Percentiles rank a stretch among this genome's conserved stretches.
Evolutionary conservation across 1,284 basidiomycete species (phyloP).

Genomic region (Cronartium quercuum): DNA sequence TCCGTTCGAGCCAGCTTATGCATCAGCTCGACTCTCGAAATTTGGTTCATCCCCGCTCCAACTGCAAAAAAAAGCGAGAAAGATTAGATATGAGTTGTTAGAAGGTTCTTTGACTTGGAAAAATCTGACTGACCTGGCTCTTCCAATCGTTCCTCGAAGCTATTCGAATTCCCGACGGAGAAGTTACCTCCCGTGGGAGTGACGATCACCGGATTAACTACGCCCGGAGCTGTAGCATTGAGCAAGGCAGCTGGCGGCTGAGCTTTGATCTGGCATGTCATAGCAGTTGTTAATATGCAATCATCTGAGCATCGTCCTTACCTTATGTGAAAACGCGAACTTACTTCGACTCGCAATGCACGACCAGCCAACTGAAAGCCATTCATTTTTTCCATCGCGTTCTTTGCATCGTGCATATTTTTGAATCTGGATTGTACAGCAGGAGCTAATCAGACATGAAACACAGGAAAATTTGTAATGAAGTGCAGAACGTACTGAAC

Average conservation of each 20-base stretch:
- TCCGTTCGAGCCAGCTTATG: constrained; percentile 95
- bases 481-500: constrained; percentile 64
- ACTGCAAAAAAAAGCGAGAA: constrained; percentile 40
- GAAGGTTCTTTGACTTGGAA: constrained; percentile 41
- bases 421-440: constrained; percentile 62
- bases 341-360: constrained; percentile 57
- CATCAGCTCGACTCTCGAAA: constrained; percentile 94
- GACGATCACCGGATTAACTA: constrained; percentile 15
- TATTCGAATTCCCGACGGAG: constrained; percentile 74
- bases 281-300: not conserved
- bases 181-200: constrained; percentile 51
- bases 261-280: constrained; percentile 43
- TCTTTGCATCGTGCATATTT: constrained; percentile 79
- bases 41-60: constrained; percentile 76
- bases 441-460: not conserved
- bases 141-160: constrained; percentile 42
- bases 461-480: constrained; percentile 8
- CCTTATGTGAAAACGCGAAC: not conserved
- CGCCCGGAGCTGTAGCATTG: constrained; percentile 28
- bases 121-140: constrained; percentile 41
- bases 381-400: constrained; percentile 97
- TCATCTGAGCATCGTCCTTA: not conserved
- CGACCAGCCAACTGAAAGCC: constrained; percentile 93
- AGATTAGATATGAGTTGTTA: too few relatives aligned
- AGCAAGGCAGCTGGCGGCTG: constrained; percentile 31